phyloP scores from a whole-genome alignment of 176 grass and related monocot genomes.

The Thalia dealbata region DNA sequence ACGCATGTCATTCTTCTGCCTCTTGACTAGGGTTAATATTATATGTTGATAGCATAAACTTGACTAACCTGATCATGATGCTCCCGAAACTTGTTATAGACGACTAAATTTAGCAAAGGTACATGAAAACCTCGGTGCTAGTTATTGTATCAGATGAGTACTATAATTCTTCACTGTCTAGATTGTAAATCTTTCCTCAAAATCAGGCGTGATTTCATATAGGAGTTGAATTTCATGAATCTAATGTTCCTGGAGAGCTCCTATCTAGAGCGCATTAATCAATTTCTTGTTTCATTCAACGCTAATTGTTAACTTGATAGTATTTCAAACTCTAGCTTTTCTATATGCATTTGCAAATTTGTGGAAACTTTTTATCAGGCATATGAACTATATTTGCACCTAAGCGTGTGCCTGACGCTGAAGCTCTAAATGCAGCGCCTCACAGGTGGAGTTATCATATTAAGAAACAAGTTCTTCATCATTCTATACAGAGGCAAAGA shows the following conservation, averaged over 20 bases:
- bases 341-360: neutral
- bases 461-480: constrained; percentile 86
- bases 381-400: constrained; percentile 17
- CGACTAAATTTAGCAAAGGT: neutral
- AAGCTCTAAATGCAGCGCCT: constrained; percentile 65
- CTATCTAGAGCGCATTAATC: neutral
- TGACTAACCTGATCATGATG: neutral
- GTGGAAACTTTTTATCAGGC: neutral
- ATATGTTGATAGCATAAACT: neutral
- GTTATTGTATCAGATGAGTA: neutral
- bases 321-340: constrained; percentile 4
- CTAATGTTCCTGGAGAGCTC: neutral
- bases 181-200: neutral
- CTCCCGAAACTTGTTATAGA: neutral
- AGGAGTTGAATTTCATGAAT: neutral
- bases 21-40: neutral
- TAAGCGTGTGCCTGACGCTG: constrained; percentile 33
- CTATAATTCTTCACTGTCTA: neutral
- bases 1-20: neutral
- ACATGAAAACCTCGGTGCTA: neutral
- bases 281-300: constrained; percentile 3
- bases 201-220: neutral
- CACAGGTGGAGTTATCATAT: constrained; percentile 79
- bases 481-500: constrained; percentile 97
- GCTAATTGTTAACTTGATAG: neutral